Evolutionary conservation across 1,284 basidiomycete genomes (phyloP).

Genomic region (Trichosporon faecale): DNA sequence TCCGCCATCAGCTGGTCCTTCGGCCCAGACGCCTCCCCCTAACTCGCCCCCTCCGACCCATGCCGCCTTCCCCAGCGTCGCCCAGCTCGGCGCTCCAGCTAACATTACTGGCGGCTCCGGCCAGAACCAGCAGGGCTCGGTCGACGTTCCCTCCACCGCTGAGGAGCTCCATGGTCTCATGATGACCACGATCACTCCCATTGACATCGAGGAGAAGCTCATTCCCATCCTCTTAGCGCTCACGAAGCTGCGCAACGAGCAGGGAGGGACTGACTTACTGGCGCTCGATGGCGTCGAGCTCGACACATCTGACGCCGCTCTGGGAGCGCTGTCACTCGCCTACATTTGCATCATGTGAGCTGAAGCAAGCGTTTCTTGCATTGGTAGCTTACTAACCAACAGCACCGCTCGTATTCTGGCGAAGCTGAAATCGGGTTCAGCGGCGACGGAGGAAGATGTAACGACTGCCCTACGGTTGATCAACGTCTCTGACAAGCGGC

Average conservation of each 20-base stretch:
- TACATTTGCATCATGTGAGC: background rate
- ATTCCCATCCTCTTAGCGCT: background rate
- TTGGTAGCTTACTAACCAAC: background rate
- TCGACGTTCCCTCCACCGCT: background rate
- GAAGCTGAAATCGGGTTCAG: background rate
- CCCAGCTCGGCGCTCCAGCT: background rate
- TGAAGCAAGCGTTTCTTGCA: background rate
- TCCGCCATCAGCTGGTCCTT: conserved; percentile 7
- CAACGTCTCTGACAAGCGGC: background rate
- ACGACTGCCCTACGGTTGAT: background rate
- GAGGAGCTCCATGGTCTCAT: conserved; percentile 6
- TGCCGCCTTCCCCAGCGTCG: conserved; percentile 9
- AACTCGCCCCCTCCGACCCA: conserved; percentile 2
- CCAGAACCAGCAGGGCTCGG: background rate
- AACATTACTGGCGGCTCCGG: background rate
- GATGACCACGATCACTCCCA: background rate
- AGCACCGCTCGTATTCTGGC: conserved; percentile 14
- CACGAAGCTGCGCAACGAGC: conserved; percentile 4
- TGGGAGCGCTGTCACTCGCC: background rate
- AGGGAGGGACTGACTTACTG: background rate
- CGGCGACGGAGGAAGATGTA: background rate
- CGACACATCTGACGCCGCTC: background rate
- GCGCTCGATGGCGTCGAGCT: background rate
- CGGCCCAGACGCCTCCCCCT: conserved; percentile 8
- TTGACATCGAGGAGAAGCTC: background rate